Evolutionary conservation across 164 flowering plant species (phyloP), one percentile per base, ranked within the genome.

Genomic region (Tinospora cordifolia): DNA sequence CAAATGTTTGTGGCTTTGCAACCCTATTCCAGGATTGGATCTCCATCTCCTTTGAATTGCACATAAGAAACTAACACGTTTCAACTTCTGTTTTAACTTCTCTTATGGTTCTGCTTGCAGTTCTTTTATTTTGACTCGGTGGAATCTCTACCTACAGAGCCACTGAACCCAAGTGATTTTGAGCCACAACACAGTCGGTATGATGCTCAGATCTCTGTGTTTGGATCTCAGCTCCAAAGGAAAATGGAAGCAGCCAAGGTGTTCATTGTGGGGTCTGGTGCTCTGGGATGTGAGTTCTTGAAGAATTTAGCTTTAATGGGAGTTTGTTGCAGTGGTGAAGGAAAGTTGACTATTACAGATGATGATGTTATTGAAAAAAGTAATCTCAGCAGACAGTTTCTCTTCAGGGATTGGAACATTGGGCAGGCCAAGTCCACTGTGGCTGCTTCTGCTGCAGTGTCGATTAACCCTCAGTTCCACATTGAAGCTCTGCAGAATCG

Each of bases 351-450:
- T 24, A 70, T 90, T 19, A 90, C 95, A 3, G 97, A 91, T 75
- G 95, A 90, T 81, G 97, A 91, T 78, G 97, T 91, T n/a, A 89
- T 91, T 69, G 91, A 91, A 76, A 91, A 89, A 81, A 90, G 97
- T 74, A 90, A 91, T 65, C 92, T 90, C 22, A 90, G 92, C 76
- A 79, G 95, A 75, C 97, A 91, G 76, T 91, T 91, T 69, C 88
- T 90, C 44, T 90, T 91, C 74, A 88, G 92, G 40, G 92, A 91
- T 79, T 91, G 95, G 95, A 91, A 91, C 73, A 91, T 91, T 66
- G 97, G 97, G 57, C 93, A 88, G 80, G 93, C 95, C 36, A 88
- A 90, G 78, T 90, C 95, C 24, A 90, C 92, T 19, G 95, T 90
- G 69, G 95, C 97, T 69, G 92, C 93, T 71, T 76, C 95, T 49